Evolutionary conservation across 768 basidiomycete species (phyloP).

Genomic region (Suillus bovinus): DNA sequence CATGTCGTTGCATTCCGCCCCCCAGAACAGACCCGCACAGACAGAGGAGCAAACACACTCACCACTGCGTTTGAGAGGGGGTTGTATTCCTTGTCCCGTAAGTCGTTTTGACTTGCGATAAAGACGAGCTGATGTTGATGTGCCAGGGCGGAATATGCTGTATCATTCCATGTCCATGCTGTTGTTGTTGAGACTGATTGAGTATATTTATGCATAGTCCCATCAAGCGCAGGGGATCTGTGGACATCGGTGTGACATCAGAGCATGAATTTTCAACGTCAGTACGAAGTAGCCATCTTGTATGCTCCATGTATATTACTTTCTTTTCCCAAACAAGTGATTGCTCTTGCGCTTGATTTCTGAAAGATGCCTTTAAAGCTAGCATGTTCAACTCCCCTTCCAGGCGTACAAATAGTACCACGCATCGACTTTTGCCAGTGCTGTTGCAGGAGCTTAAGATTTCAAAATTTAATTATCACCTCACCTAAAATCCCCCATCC

Average conservation of each 20-base stretch:
- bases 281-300: background rate
- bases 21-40: background rate
- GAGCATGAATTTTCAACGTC: background rate
- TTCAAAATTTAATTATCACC: background rate
- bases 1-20: constrained; percentile 15
- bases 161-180: constrained; percentile 38
- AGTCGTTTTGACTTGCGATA: background rate
- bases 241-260: background rate
- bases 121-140: constrained; percentile 1
- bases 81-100: constrained; percentile 36
- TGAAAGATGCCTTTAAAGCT: background rate
- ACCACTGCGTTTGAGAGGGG: constrained; percentile 28
- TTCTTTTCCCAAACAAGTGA: background rate
- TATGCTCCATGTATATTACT: background rate
- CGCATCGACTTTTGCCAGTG: background rate
- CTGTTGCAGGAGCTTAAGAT: background rate
- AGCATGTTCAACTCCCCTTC: background rate
- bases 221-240: background rate
- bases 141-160: constrained; percentile 35
- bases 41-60: constrained; percentile 9
- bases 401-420: background rate
- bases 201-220: background rate
- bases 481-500: background rate
- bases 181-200: background rate
- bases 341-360: background rate